phyloP scores from a whole-genome alignment of 2,329 filamentous ascomycete species.

The Xylaria sp. region DNA sequence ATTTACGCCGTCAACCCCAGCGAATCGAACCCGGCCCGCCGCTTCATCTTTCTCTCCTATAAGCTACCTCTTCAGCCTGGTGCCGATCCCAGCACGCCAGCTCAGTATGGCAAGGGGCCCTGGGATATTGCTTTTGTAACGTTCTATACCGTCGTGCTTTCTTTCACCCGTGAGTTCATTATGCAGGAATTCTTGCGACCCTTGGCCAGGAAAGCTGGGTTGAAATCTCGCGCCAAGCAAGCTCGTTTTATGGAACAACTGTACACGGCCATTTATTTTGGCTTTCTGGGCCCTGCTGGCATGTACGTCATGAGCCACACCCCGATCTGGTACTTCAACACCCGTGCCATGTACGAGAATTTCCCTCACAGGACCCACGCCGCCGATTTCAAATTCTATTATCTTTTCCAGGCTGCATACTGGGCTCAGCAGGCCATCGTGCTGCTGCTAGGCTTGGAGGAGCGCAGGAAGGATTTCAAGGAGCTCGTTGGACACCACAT shows the following conservation, averaged over 20 bases:
- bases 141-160: slow-evolving; percentile 90
- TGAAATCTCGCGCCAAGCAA: slow-evolving; percentile 80
- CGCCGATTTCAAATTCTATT: slow-evolving; percentile 91
- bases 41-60: slow-evolving; percentile 92
- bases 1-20: slow-evolving; percentile 81
- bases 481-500: slow-evolving; percentile 93
- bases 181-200: slow-evolving; percentile 91
- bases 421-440: slow-evolving; percentile 96
- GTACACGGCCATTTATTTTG: slow-evolving; percentile 94
- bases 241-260: slow-evolving; percentile 95
- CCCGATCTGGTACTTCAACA: slow-evolving; percentile 98
- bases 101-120: slow-evolving; percentile 88
- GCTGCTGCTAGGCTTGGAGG: slow-evolving; percentile 86
- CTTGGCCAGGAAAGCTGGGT: slow-evolving; percentile 74
- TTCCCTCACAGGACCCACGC: slow-evolving; percentile 88
- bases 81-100: slow-evolving; percentile 56
- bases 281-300: slow-evolving; percentile 81
- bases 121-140: slow-evolving; percentile 87
- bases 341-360: slow-evolving; percentile 85
- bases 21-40: slow-evolving; percentile 80
- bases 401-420: slow-evolving; percentile 92
- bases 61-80: slow-evolving; percentile 66
- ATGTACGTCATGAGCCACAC: slow-evolving; percentile 91
- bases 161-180: slow-evolving; percentile 93
- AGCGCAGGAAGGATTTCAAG: slow-evolving; percentile 93